These are phyloP conservation scores for Gaultheria prostrata DNA, from an alignment of 148 eudicot species.

Conservation along the genomic window DNA sequence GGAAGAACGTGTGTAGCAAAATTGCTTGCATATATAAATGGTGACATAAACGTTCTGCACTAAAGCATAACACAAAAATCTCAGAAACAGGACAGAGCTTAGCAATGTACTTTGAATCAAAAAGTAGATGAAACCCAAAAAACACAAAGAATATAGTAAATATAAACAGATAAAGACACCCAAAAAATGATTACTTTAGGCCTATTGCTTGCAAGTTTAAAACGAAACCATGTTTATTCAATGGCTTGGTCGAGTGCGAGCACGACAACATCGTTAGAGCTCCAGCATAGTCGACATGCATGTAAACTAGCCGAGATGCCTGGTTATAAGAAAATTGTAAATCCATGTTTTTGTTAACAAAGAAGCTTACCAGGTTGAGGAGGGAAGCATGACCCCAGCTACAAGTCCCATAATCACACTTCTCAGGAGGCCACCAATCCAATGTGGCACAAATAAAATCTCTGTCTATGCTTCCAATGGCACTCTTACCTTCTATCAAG, in stretches of 20 bases:
- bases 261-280: background rate
- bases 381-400: conserved; percentile 85
- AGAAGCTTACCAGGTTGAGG: conserved; percentile 62
- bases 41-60: background rate
- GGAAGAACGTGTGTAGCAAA: background rate
- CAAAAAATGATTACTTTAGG: background rate
- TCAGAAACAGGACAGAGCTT: background rate
- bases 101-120: background rate
- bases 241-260: background rate
- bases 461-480: conserved; percentile 58
- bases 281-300: background rate
- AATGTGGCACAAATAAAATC: conserved; percentile 86
- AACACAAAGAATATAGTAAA: background rate
- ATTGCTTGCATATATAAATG: background rate
- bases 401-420: conserved; percentile 94
- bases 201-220: background rate
- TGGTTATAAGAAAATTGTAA: background rate
- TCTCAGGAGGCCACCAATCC: conserved; percentile 99
- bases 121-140: background rate
- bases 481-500: conserved; percentile 45
- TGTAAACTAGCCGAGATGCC: background rate
- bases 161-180: background rate
- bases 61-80: background rate
- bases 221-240: background rate
- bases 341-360: background rate